These are phyloP conservation scores for Auricularia auricula-judae DNA, from an alignment of 768 basidiomycete genomes.

Conservation along the genomic window DNA sequence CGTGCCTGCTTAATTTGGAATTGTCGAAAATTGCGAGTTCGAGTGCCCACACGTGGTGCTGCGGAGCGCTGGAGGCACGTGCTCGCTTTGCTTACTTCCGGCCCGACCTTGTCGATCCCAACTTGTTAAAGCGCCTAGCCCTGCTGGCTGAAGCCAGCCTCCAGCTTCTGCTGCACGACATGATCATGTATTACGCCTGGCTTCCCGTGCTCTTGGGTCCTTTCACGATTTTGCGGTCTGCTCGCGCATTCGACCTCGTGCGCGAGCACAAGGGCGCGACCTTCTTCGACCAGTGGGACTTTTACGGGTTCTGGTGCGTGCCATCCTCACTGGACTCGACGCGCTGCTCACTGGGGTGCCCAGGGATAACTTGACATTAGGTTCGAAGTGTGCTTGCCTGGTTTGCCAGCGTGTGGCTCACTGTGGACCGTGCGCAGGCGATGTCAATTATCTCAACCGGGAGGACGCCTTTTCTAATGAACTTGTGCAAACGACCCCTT, in stretches of 20 bases:
- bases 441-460: slow-evolving; percentile 48
- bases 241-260: slow-evolving; percentile 23
- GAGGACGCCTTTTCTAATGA: slow-evolving; percentile 33
- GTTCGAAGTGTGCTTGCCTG: background rate
- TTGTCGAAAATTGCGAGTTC: too few relatives aligned
- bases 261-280: slow-evolving; percentile 34
- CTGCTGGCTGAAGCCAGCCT: too few relatives aligned
- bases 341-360: too few relatives aligned
- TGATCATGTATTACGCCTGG: too few relatives aligned
- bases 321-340: slow-evolving; percentile 22
- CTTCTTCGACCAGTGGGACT: slow-evolving; percentile 49
- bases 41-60: too few relatives aligned
- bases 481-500: slow-evolving; percentile 48
- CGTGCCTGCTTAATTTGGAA: too few relatives aligned
- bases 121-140: too few relatives aligned
- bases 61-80: too few relatives aligned
- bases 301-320: slow-evolving; percentile 39
- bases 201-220: too few relatives aligned
- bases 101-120: too few relatives aligned
- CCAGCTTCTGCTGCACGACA: too few relatives aligned
- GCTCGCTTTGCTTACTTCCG: too few relatives aligned
- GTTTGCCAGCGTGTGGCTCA: background rate
- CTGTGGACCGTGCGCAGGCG: slow-evolving; percentile 30
- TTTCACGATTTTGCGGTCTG: background rate
- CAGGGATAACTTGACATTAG: background rate